phyloP scores from a whole-genome alignment of 768 basidiomycete species.

The Russula compacta region DNA sequence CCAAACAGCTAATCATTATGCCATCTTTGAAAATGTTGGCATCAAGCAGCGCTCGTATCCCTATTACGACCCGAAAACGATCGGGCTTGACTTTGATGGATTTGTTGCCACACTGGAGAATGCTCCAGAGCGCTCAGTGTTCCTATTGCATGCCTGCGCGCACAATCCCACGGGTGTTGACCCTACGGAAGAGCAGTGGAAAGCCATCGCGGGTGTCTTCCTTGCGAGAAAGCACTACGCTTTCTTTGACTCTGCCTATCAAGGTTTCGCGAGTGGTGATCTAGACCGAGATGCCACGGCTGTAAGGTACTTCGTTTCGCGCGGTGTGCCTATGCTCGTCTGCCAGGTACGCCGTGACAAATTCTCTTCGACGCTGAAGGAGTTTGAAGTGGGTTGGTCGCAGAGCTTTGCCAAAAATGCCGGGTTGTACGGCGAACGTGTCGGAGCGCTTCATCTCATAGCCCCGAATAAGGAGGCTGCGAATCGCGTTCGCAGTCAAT shows the following conservation, averaged over 20 bases:
- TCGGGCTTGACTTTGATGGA: slow-evolving; percentile 73
- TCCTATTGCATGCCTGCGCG: slow-evolving; percentile 89
- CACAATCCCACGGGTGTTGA: slow-evolving; percentile 98
- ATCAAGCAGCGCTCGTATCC: slow-evolving; percentile 80
- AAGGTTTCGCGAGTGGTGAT: slow-evolving; percentile 92
- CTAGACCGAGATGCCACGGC: slow-evolving; percentile 89
- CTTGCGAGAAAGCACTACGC: slow-evolving; percentile 69
- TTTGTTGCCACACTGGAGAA: slow-evolving; percentile 49
- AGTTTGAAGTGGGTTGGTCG: background rate
- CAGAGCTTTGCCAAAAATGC: slow-evolving; percentile 98
- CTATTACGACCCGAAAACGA: slow-evolving; percentile 90
- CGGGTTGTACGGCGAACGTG: slow-evolving; percentile 89
- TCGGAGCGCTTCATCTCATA: slow-evolving; percentile 88
- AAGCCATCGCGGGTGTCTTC: slow-evolving; percentile 62
- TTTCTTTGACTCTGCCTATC: slow-evolving; percentile 95
- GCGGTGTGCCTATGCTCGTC: slow-evolving; percentile 66
- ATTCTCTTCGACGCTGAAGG: background rate
- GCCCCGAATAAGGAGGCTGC: slow-evolving; percentile 55
- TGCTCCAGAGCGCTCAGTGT: slow-evolving; percentile 70
- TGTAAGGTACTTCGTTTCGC: slow-evolving; percentile 76
- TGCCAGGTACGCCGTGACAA: slow-evolving; percentile 58
- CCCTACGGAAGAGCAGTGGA: slow-evolving; percentile 84
- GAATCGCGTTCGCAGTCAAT: slow-evolving; percentile 69
- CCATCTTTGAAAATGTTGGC: slow-evolving; percentile 85
- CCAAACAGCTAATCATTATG: slow-evolving; percentile 75